Conservation (phyloP, 2,329 filamentous ascomycete species). For the Magnaporthiopsis rhizophila region DNA sequence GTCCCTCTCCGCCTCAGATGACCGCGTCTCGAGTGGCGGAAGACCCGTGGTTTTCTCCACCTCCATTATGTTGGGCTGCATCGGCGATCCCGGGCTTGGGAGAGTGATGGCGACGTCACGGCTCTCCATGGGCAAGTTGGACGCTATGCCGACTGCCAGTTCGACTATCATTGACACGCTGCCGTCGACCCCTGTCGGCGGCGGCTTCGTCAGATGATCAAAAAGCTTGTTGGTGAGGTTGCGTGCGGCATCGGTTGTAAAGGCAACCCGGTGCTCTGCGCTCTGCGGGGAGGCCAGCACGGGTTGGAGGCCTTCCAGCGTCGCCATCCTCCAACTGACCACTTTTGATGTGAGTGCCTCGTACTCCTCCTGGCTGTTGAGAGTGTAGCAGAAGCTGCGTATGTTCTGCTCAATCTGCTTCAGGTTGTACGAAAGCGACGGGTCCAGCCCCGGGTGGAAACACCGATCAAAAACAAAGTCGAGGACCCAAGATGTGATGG, state of each 20-base stretch:
- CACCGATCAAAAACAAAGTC: slow-evolving; percentile 86
- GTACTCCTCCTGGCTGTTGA: slow-evolving; percentile 76
- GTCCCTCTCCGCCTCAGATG: slow-evolving; percentile 27
- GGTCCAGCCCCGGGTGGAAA: slow-evolving; percentile 85
- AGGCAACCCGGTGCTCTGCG: slow-evolving; percentile 55
- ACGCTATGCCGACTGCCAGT: slow-evolving; percentile 75
- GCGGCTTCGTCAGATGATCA: slow-evolving; percentile 66
- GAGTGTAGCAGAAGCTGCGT: slow-evolving; percentile 63
- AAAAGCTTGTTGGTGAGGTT: slow-evolving; percentile 63
- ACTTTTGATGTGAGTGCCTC: slow-evolving; percentile 83
- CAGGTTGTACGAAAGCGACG: slow-evolving; percentile 64
- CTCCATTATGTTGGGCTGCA: slow-evolving; percentile 75
- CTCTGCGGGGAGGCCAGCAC: slow-evolving; percentile 58
- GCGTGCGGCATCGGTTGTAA: slow-evolving; percentile 62
- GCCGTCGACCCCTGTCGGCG: slow-evolving; percentile 74
- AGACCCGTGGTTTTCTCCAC: slow-evolving; percentile 61
- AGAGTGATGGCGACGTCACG: slow-evolving; percentile 85
- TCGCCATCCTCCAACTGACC: slow-evolving; percentile 87
- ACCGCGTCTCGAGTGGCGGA: slow-evolving; percentile 47
- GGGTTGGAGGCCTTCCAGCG: slow-evolving; percentile 79
- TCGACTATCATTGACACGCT: slow-evolving; percentile 90
- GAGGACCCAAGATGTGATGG: slow-evolving; percentile 82
- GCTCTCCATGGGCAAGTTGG: slow-evolving; percentile 83
- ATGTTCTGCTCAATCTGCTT: slow-evolving; percentile 87
- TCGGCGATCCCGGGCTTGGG: slow-evolving; percentile 64